Evolutionary conservation across 2,329 filamentous ascomycete species (phyloP), one percentile per base, ranked within the genome.

Genomic region (Fusarium sp.): DNA sequence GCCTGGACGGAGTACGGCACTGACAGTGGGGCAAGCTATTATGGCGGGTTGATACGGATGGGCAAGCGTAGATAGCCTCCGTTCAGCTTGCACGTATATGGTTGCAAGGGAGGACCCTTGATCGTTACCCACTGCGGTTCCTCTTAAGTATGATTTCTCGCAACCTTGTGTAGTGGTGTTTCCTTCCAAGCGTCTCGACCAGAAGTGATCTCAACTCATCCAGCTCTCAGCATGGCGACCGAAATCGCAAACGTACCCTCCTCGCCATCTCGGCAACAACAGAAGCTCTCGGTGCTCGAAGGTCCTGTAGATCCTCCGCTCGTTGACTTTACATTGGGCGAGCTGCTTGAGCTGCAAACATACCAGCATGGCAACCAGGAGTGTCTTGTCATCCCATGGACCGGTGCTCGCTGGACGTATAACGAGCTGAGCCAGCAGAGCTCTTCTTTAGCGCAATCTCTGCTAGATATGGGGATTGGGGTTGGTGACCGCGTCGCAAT

Each of bases 321-420:
- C 39, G 84, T 92, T 49, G 88, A 93, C 63, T 81, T 93, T 51
- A 93, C 91, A 0, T 84, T 94, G 10, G 90, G 90, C 8, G 90
- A 93, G 76, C 84, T 94, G 2, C 84, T 94, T 41, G 89, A 91
- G 63, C 84, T 92, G 16, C 92, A 94, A 79, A 89, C 87, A 45
- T 84, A 88, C 51, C 84, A 88, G 49, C 89, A 91, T 77, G 87
- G 88, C 25, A 83, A 86, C 52, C 84, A 87, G 56, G 91, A 94
- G 76, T 91, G 88, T 64, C 79, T 94, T 43, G 85, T 94, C 25
- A 91, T 92, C 52, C 90, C 91, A 1, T 94, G 91, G 91, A 93
- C 91, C 0, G 89, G 89, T 2, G 87, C 90, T 6, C 84, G 92
- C 73, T 94, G 91, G 91, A 91, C 89, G 0, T 92, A 91, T 79